phyloP scores from a whole-genome alignment of 2,329 filamentous ascomycete genomes.

The Ophiocordyceps unilateralis region DNA sequence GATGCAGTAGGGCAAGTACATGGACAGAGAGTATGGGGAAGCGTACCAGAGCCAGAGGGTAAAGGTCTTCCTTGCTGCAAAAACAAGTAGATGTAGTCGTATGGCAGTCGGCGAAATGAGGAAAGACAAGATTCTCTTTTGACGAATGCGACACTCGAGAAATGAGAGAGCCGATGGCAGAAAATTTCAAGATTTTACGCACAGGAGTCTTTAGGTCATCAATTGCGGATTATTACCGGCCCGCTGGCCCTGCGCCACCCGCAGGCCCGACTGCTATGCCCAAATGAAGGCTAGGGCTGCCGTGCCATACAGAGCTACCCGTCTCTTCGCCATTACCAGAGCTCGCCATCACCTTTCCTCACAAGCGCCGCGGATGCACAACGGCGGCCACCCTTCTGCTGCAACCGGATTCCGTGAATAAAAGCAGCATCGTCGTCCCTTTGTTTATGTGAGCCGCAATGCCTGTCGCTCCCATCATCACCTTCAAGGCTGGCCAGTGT shows the following conservation, averaged over 20 bases:
- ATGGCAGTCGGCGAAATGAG: no score
- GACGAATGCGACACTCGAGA: no score
- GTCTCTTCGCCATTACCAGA: not conserved
- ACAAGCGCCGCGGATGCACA: not conserved
- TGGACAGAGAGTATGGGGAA: not conserved
- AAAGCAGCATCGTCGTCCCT: not conserved
- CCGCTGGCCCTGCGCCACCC: slow-evolving; percentile 1
- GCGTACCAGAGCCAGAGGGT: slow-evolving; percentile 3
- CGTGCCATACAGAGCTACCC: not conserved
- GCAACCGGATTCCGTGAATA: no score
- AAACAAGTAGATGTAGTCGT: no score
- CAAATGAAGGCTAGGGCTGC: no score
- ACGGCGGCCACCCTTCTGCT: not conserved
- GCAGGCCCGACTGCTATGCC: not conserved
- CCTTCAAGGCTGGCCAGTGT: slow-evolving; percentile 90
- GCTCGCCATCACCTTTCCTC: not conserved
- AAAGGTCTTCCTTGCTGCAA: no score
- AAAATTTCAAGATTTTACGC: no score
- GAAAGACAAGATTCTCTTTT: no score
- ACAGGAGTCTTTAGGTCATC: not conserved
- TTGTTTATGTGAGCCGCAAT: slow-evolving; percentile 26
- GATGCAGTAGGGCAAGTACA: not conserved
- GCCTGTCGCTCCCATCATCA: slow-evolving; percentile 75
- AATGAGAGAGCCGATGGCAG: no score
- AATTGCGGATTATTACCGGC: slow-evolving; percentile 6